Conservation (phyloP, 257 asterid genomes). For the Solanum dulcamara region DNA sequence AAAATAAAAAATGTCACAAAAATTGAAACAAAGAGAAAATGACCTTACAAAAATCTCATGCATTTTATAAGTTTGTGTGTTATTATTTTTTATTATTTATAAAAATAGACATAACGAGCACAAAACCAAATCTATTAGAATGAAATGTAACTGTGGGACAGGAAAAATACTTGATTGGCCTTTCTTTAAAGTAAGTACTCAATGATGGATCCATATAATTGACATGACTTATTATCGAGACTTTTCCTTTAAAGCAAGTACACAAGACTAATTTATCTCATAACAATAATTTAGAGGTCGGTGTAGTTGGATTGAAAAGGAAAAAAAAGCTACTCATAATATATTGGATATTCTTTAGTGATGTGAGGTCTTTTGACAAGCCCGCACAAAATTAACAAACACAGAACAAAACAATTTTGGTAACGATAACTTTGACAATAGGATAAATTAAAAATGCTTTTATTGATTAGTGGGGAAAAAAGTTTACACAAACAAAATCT, state of each 20-base stretch:
- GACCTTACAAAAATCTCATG: neutral
- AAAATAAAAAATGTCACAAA: neutral
- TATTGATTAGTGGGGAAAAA: neutral
- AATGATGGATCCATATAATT: neutral
- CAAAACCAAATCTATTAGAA: neutral
- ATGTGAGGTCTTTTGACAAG: too few species aligned
- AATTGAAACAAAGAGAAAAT: neutral
- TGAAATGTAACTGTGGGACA: neutral
- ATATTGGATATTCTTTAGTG: too few species aligned
- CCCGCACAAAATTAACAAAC: neutral
- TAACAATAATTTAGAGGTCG: neutral
- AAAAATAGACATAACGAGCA: neutral
- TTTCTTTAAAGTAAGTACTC: neutral
- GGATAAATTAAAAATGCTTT: neutral
- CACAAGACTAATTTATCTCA: neutral
- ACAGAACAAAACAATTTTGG: neutral
- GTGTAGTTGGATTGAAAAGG: neutral
- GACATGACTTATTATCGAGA: neutral
- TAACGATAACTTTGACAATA: neutral
- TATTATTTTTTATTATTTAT: too few species aligned
- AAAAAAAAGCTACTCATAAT: too few species aligned
- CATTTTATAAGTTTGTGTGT: neutral
- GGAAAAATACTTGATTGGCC: neutral
- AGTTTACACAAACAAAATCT: neutral
- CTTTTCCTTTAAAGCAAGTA: neutral